These are phyloP conservation scores for Xylariaceae sp. DNA, from an alignment of 2,329 filamentous ascomycete species.

Conservation along the genomic window DNA sequence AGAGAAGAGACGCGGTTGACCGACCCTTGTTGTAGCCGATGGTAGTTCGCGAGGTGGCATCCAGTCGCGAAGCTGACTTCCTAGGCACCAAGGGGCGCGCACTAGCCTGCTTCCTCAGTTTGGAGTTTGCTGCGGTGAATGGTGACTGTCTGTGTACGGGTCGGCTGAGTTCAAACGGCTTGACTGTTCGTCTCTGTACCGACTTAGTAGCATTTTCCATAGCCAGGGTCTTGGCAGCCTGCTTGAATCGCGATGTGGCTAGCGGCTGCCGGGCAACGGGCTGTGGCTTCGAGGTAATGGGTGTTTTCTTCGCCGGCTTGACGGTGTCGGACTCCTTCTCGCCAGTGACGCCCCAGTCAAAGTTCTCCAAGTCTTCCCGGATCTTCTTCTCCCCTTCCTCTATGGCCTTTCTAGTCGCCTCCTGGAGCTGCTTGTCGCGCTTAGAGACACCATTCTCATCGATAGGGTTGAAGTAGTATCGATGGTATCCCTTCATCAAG, in stretches of 20 bases:
- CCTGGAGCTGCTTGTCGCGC: constrained; percentile 55
- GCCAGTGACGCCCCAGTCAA: constrained; percentile 56
- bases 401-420: constrained; percentile 45
- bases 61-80: constrained; percentile 51
- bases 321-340: constrained; percentile 41
- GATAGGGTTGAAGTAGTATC: constrained; percentile 55
- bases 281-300: constrained; percentile 15
- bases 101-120: constrained; percentile 28
- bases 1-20: constrained; percentile 43
- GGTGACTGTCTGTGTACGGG: constrained; percentile 26
- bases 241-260: constrained; percentile 51
- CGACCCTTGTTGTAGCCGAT: constrained; percentile 81
- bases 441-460: constrained; percentile 63
- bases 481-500: constrained; percentile 56
- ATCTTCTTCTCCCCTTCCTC: constrained; percentile 62
- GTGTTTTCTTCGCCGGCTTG: constrained; percentile 24
- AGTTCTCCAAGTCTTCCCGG: constrained; percentile 57
- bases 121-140: constrained; percentile 30
- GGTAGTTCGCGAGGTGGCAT: constrained; percentile 69
- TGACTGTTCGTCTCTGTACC: constrained; percentile 29
- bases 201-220: constrained; percentile 35
- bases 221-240: constrained; percentile 49
- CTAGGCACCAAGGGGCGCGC: constrained; percentile 40
- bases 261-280: constrained; percentile 31
- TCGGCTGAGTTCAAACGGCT: constrained; percentile 23